A percentile compares a stretch with the other conserved stretches of the same genome.
Conservation (phyloP, 2,329 filamentous ascomycete species). For the Pezicula radicicola region DNA sequence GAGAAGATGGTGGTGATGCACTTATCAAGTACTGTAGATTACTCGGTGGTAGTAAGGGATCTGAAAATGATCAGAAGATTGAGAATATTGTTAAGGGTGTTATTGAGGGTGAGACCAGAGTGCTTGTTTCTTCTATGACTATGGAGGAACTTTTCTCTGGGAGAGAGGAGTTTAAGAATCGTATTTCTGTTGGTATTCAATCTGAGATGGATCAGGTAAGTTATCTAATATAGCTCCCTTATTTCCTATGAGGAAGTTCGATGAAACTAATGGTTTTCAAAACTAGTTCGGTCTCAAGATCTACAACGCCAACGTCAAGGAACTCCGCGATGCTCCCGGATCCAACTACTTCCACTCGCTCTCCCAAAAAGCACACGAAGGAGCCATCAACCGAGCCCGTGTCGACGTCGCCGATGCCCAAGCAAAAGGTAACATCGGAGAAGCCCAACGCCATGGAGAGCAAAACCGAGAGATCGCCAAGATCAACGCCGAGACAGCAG, state of each 20-base stretch:
- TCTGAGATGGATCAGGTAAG: conserved; percentile 19
- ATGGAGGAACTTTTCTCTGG: conserved; percentile 84
- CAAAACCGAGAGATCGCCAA: conserved; percentile 85
- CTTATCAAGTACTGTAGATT: conserved; percentile 79
- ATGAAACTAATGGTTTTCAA: background rate
- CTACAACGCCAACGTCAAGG: conserved; percentile 75
- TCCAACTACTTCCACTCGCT: conserved; percentile 83
- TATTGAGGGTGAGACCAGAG: conserved; percentile 83
- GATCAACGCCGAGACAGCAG: conserved; percentile 80
- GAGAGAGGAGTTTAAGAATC: conserved; percentile 72
- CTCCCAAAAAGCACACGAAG: conserved; percentile 80
- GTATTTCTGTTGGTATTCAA: conserved; percentile 74
- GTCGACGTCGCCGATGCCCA: conserved; percentile 65
- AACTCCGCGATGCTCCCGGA: conserved; percentile 77
- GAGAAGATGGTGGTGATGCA: conserved; percentile 55
- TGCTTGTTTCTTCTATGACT: conserved; percentile 80
- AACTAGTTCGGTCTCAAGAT: conserved; percentile 76
- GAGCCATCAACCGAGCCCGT: conserved; percentile 75
- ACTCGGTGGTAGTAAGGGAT: conserved; percentile 59
- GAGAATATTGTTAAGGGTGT: conserved; percentile 87
- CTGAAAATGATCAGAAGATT: conserved; percentile 44
- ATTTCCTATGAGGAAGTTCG: too few relatives aligned
- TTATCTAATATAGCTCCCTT: background rate
- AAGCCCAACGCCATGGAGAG: conserved; percentile 73
- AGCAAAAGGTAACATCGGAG: conserved; percentile 68